These are phyloP conservation scores for Coprinopsis marcescibilis DNA, from an alignment of 768 basidiomycete species.

Conservation along the genomic window DNA sequence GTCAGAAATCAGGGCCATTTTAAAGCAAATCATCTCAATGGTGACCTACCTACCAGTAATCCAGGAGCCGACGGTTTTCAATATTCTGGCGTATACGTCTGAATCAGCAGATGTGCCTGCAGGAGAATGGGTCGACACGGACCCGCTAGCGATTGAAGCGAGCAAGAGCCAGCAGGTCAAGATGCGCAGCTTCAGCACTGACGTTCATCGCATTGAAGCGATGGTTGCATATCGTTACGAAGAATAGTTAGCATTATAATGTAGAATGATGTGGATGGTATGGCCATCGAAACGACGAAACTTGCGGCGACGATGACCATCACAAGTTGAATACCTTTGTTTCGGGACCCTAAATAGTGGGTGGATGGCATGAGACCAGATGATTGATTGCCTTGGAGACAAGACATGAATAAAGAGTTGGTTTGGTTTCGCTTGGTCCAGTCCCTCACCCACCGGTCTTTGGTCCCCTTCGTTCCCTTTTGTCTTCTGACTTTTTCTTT, in stretches of 20 bases:
- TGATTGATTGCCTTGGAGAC: constrained; percentile 22
- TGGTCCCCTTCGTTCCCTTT: constrained; percentile 17
- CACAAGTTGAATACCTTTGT: background rate
- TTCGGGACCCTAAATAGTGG: background rate
- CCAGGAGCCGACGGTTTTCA: constrained; percentile 94
- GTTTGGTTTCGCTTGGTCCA: background rate
- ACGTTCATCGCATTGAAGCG: constrained; percentile 95
- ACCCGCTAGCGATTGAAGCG: constrained; percentile 87
- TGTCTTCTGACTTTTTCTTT: constrained; percentile 22
- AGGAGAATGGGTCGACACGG: constrained; percentile 94
- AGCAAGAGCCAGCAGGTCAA: constrained; percentile 93
- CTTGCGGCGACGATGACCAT: background rate
- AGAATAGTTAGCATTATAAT: constrained; percentile 51
- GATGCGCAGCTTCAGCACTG: constrained; percentile 93
- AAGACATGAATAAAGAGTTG: constrained; percentile 3
- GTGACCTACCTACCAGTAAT: constrained; percentile 96
- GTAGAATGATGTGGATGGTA: too few relatives aligned
- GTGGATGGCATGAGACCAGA: background rate
- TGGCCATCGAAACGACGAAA: too few relatives aligned
- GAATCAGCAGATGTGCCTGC: constrained; percentile 89
- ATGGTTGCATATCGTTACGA: constrained; percentile 98
- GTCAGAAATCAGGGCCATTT: constrained; percentile 93
- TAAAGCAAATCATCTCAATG: constrained; percentile 97
- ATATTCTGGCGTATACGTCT: constrained; percentile 92
- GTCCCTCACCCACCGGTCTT: constrained; percentile 10